A percentile compares a stretch with the other conserved stretches of the same genome.
These are phyloP conservation scores for Pseudocercospora crystallina DNA, from an alignment of 2,329 filamentous ascomycete species.

Conservation along the genomic window DNA sequence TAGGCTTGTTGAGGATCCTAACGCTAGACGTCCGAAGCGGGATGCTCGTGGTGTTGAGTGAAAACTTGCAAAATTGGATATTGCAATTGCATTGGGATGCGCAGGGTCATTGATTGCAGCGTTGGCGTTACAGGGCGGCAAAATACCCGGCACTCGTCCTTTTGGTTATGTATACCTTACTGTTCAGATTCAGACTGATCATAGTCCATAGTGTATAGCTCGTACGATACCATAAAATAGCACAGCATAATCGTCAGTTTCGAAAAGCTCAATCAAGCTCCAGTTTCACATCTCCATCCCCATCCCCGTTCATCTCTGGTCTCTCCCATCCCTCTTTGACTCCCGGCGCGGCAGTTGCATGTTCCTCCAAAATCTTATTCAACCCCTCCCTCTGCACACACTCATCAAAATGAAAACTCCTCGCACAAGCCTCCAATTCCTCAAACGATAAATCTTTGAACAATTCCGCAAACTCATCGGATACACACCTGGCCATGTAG, in stretches of 20 bases:
- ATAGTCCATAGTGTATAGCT: too few relatives aligned
- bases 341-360: constrained; percentile 32
- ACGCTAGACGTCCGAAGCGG: neutral
- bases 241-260: too few relatives aligned
- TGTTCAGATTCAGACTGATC: too few relatives aligned
- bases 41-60: neutral
- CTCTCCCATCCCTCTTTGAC: neutral
- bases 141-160: too few relatives aligned
- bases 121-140: constrained; percentile 1
- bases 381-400: constrained; percentile 54
- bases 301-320: constrained; percentile 1
- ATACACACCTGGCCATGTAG: constrained; percentile 52
- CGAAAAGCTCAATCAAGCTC: constrained; percentile 11
- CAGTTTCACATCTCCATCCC: constrained; percentile 1
- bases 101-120: neutral
- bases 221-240: too few relatives aligned
- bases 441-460: constrained; percentile 54
- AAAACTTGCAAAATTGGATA: neutral
- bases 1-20: constrained; percentile 37
- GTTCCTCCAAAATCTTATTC: constrained; percentile 56
- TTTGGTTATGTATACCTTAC: too few relatives aligned
- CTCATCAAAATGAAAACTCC: constrained; percentile 56
- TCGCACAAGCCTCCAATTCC: constrained; percentile 56
- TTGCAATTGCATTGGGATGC: neutral
- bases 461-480: constrained; percentile 57